These are phyloP conservation scores for Noccaea caerulescens DNA, from an alignment of 345 rosid species.

Conservation along the genomic window DNA sequence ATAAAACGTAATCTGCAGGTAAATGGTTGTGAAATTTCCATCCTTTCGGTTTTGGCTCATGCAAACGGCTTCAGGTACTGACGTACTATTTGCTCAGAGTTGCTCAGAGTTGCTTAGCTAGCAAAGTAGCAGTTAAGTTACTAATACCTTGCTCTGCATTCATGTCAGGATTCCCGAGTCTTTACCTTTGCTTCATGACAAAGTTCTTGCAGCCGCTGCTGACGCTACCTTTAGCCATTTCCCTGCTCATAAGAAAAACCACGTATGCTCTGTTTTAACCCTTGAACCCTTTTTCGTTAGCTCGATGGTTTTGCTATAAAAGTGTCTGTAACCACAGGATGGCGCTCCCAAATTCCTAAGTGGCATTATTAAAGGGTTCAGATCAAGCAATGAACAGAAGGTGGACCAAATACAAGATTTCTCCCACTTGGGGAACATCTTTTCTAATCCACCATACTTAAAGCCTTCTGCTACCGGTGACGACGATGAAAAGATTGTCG, in stretches of 20 bases:
- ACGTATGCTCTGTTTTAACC: slow-evolving; percentile 49
- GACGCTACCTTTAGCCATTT: slow-evolving; percentile 56
- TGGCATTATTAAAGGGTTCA: slow-evolving; percentile 62
- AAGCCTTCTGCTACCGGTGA: slow-evolving; percentile 50
- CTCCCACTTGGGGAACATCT: slow-evolving; percentile 63
- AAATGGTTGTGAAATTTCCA: slow-evolving; percentile 75
- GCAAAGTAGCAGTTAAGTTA: slow-evolving; percentile 25
- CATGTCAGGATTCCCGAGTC: slow-evolving; percentile 70
- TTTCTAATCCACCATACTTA: slow-evolving; percentile 67
- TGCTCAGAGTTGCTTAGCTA: slow-evolving; percentile 28
- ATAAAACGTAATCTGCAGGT: slow-evolving; percentile 50
- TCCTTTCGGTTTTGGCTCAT: slow-evolving; percentile 58
- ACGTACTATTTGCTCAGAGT: slow-evolving; percentile 31
- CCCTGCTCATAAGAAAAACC: slow-evolving; percentile 54
- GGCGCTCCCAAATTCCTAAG: slow-evolving; percentile 56
- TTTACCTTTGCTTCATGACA: slow-evolving; percentile 77
- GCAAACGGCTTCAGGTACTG: slow-evolving; percentile 70
- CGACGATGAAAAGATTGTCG: slow-evolving; percentile 48
- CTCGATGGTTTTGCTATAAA: slow-evolving; percentile 35
- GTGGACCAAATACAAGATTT: slow-evolving; percentile 50
- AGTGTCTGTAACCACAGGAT: slow-evolving; percentile 53
- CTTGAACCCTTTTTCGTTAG: slow-evolving; percentile 2
- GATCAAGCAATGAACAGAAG: slow-evolving; percentile 52
- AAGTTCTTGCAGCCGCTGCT: slow-evolving; percentile 76
- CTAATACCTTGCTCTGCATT: slow-evolving; percentile 33